phyloP scores from a whole-genome alignment of 176 grass and related monocot genomes.

The Lolium rigidum region DNA sequence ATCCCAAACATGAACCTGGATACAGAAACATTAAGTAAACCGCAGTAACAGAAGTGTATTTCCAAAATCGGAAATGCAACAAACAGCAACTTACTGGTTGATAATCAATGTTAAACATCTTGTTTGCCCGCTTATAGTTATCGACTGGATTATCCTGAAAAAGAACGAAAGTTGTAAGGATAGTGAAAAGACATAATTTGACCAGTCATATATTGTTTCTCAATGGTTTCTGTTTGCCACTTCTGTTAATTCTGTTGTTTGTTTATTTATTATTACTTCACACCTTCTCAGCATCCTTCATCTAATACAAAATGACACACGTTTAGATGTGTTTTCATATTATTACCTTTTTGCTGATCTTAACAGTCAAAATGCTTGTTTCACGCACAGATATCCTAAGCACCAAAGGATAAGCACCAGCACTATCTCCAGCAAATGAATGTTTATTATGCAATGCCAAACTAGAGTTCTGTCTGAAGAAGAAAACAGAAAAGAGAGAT shows the following conservation, averaged over 20 bases:
- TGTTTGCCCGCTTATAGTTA: constrained; percentile 88
- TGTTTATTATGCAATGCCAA: constrained; percentile 60
- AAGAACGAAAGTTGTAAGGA: constrained; percentile 44
- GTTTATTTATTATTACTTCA: background rate
- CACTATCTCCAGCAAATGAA: constrained; percentile 51
- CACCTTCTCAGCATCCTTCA: background rate
- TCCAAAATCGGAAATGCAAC: constrained; percentile 52
- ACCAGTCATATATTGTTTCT: constrained; percentile 14
- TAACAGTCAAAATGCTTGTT: constrained; percentile 80
- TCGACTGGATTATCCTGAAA: constrained; percentile 92
- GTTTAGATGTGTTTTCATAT: background rate
- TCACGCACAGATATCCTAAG: constrained; percentile 87
- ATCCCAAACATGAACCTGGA: constrained; percentile 97
- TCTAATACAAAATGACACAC: background rate
- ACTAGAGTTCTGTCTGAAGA: constrained; percentile 62
- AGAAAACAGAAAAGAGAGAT: constrained; percentile 38
- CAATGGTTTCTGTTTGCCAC: constrained; percentile 1
- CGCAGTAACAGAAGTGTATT: constrained; percentile 37
- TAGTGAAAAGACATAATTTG: constrained; percentile 3
- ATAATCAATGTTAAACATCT: constrained; percentile 81
- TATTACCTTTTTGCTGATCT: constrained; percentile 89
- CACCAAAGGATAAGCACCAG: constrained; percentile 84
- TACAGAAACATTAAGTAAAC: constrained; percentile 70
- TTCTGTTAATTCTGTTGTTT: background rate
- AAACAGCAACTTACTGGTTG: constrained; percentile 79